Conservation (phyloP, 495 filamentous ascomycete species). For the Talaromyces adpressus region DNA sequence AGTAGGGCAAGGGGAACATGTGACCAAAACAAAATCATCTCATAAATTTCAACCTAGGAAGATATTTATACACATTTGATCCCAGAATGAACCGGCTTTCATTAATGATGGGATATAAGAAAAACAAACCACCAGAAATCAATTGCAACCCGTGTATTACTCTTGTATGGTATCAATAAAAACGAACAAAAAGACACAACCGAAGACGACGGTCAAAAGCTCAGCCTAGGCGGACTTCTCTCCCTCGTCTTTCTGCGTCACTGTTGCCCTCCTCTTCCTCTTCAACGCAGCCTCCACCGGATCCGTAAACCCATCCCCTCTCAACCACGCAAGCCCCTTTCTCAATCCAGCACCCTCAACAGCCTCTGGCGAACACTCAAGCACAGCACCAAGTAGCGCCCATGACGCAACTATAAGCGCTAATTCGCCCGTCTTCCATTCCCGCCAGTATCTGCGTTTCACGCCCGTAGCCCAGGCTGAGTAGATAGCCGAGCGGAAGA, state of each 20-base stretch:
- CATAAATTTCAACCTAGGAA: too few relatives aligned
- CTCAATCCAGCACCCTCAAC: conserved; percentile 61
- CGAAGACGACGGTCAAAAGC: neutral
- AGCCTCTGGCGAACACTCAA: conserved; percentile 61
- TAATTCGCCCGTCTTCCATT: conserved; percentile 74
- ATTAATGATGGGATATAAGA: neutral
- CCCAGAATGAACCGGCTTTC: too few relatives aligned
- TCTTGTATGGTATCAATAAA: neutral
- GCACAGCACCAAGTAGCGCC: conserved; percentile 69
- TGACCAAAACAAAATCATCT: too few relatives aligned
- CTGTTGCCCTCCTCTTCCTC: conserved; percentile 20
- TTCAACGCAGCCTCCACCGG: conserved; percentile 25
- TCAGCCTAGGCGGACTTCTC: neutral
- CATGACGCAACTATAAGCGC: conserved; percentile 71
- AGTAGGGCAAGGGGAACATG: neutral
- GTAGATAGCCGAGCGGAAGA: conserved; percentile 65
- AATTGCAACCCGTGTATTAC: neutral
- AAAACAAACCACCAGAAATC: neutral
- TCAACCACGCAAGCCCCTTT: conserved; percentile 66
- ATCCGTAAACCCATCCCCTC: conserved; percentile 62
- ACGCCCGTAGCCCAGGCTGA: conserved; percentile 83
- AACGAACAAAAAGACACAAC: neutral
- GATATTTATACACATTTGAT: neutral
- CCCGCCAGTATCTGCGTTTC: conserved; percentile 78
- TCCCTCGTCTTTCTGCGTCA: neutral